phyloP scores from a whole-genome alignment of 139 green algal genomes.

The Chlorella ohadii region DNA sequence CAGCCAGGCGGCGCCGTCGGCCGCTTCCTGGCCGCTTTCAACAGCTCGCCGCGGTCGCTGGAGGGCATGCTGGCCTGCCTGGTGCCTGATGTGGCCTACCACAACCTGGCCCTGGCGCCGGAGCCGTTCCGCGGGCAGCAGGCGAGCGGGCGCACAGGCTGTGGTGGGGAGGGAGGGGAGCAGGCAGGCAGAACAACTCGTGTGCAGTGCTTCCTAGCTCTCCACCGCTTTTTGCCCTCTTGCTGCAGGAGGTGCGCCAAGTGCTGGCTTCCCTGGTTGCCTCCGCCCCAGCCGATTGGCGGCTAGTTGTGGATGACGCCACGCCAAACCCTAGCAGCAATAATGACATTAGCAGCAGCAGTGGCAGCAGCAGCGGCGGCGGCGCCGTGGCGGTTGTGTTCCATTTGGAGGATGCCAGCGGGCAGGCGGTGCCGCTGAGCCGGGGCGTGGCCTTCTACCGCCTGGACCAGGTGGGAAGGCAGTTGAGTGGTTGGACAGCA shows the following conservation, averaged over 20 bases:
- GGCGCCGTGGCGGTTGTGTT: not conserved
- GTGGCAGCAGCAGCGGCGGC: too few relatives aligned
- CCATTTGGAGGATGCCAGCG: not conserved
- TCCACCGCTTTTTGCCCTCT: not conserved
- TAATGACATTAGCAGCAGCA: too few relatives aligned
- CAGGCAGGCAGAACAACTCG: too few relatives aligned
- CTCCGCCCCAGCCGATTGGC: constrained; percentile 9
- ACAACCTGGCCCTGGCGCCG: not conserved
- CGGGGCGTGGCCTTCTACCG: constrained; percentile 15
- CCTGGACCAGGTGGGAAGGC: not conserved
- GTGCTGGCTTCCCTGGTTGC: constrained; percentile 9
- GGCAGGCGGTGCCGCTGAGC: not conserved
- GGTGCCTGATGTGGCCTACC: not conserved
- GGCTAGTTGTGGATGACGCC: constrained; percentile 10
- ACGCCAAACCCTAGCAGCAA: not conserved
- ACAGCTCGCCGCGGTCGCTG: not conserved
- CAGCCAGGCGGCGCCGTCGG: not conserved
- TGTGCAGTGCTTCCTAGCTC: not conserved
- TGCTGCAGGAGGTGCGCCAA: not conserved
- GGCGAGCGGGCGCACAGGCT: not conserved
- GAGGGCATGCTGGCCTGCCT: constrained; percentile 24
- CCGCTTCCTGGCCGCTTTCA: constrained; percentile 23
- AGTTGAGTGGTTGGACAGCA: not conserved
- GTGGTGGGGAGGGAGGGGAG: too few relatives aligned
- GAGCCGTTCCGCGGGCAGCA: constrained; percentile 19